Percentiles rank a stretch among this genome's conserved stretches.
Conservation (phyloP, 352 stramenopile species). For the Phytopythium mirpurense region DNA sequence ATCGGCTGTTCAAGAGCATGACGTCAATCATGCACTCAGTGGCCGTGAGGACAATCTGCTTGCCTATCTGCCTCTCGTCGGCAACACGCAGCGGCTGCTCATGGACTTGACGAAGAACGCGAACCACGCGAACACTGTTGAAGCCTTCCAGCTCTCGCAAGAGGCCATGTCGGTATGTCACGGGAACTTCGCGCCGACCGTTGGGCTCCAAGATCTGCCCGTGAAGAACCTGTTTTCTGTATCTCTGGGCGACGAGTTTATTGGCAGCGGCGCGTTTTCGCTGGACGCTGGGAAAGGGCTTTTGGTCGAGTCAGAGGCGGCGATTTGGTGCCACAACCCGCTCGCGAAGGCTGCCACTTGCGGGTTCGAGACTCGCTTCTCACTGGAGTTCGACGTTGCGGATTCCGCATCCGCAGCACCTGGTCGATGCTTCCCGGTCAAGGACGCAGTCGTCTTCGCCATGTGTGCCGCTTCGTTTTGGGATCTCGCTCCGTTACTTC, state of each 20-base stretch:
- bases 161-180: conserved; percentile 11
- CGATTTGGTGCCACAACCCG: conserved; percentile 41
- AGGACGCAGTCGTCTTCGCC: conserved; percentile 41
- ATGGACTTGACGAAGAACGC: conserved; percentile 64
- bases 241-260: conserved; percentile 31
- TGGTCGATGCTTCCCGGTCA: background rate
- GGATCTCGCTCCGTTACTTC: conserved; percentile 49
- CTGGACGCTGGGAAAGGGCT: conserved; percentile 8
- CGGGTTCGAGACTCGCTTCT: conserved; percentile 50
- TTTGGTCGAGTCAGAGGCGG: conserved; percentile 15
- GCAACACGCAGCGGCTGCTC: conserved; percentile 51
- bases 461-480: conserved; percentile 69
- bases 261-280: conserved; percentile 36
- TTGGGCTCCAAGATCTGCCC: conserved; percentile 15
- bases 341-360: conserved; percentile 18
- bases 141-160: conserved; percentile 25
- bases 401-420: conserved; percentile 4
- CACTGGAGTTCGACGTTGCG: conserved; percentile 14
- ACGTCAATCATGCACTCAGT: conserved; percentile 23
- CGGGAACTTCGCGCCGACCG: conserved; percentile 5
- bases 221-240: conserved; percentile 36
- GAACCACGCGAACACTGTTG: conserved; percentile 66
- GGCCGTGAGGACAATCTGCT: conserved; percentile 42
- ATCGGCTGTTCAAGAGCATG: conserved; percentile 10
- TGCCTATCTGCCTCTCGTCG: conserved; percentile 74